Conservation (phyloP, 2,329 filamentous ascomycete species). For the Leptographium procerum region DNA sequence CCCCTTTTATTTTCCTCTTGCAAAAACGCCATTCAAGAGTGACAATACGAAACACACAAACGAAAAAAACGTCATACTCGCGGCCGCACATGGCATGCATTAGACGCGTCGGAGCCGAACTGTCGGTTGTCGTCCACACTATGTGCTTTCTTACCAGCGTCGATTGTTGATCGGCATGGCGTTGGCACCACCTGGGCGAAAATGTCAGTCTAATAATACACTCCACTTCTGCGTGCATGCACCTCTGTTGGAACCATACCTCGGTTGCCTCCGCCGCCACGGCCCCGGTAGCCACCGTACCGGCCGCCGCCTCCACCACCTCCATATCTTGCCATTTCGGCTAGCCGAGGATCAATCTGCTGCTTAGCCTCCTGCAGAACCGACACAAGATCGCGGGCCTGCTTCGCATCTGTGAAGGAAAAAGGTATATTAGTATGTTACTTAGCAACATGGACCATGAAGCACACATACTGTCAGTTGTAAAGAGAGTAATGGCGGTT, state of each 20-base stretch:
- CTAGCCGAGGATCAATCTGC: constrained; percentile 89
- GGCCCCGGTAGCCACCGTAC: constrained; percentile 59
- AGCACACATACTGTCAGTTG: constrained; percentile 81
- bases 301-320: constrained; percentile 69
- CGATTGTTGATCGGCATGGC: constrained; percentile 37
- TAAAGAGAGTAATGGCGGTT: constrained; percentile 97
- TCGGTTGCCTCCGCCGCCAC: constrained; percentile 37
- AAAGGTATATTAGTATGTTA: not conserved
- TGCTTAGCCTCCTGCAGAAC: constrained; percentile 96
- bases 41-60: not conserved
- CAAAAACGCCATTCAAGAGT: constrained; percentile 1
- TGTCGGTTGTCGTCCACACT: not conserved
- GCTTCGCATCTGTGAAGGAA: constrained; percentile 69
- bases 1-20: not conserved
- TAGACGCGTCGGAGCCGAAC: not conserved
- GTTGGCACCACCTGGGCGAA: constrained; percentile 28
- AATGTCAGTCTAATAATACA: not conserved
- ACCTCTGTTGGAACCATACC: constrained; percentile 16
- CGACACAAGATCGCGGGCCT: constrained; percentile 90
- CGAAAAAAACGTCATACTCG: not conserved
- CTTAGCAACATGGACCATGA: no score
- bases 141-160: constrained; percentile 32
- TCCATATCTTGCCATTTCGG: constrained; percentile 90
- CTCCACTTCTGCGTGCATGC: not conserved
- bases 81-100: not conserved